Evolutionary conservation across 495 filamentous ascomycete genomes (phyloP), one percentile per base, ranked within the genome.

Genomic region (Ramalina peruviana): DNA sequence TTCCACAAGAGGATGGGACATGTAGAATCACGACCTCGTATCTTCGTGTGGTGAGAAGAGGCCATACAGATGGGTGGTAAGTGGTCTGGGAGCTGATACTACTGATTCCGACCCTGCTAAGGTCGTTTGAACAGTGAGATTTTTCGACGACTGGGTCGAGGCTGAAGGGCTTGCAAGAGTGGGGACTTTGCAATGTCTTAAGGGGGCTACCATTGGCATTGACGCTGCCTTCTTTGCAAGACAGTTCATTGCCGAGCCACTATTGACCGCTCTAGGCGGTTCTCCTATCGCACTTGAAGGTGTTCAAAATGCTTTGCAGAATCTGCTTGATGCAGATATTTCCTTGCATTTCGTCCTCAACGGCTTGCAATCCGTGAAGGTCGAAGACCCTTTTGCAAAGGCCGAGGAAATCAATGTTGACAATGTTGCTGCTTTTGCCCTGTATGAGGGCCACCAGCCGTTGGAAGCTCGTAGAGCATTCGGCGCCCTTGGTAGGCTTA

Each of bases 201-300:
- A 83, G 59, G 84, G 79, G 55, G 72, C 75, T 37, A 72, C 80
- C 21, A 72, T 95, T 54, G 88, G 81, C 54, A 82, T 99, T 55
- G 93, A 99, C 70, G 92, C 88, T 36, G 79, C 84, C 25, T 80
- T 92, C 66, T 99, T 90, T 67, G 76, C 97, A 47, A 72, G 79
- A 56, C 79, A 79, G 9, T 72, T 92, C 47, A 76, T 90, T 58
- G 73, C 81, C 48, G 93, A 99, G 59, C 86, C 89, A 20, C 78
- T 99, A 17, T 74, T 97, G 25, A 75, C 87, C 42, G 93, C 93
- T 17, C 75, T 97, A 15, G 93, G 90, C 23, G 93, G 93, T 41
- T 75, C 86, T 50, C 90, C 93, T 2, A 86, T 93, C 52, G 80
- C 82, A 40, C 65, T 90, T 49, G 71, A 79, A 59, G 79, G 80